Conservation (phyloP, 1,139 yeast genomes). For the Fermentozyma sake region DNA sequence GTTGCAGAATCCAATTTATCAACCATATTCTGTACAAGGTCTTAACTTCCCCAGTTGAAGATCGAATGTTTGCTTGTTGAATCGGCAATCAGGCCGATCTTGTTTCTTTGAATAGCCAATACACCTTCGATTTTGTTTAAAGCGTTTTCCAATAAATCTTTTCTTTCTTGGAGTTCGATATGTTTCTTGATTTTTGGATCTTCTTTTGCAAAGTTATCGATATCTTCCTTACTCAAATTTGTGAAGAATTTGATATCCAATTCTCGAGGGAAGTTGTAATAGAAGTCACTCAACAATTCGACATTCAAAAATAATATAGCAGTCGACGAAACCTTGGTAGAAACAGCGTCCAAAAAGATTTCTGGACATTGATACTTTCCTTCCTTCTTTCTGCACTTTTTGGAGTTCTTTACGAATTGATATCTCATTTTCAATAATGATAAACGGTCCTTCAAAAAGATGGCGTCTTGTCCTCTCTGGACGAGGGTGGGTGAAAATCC, state of each 20-base stretch:
- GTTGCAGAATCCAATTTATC: too few species aligned
- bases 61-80: conserved; percentile 8
- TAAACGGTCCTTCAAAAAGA: conserved; percentile 76
- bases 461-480: conserved; percentile 75
- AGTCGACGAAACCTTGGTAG: conserved; percentile 86
- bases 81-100: conserved; percentile 8
- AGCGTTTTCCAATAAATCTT: conserved; percentile 82
- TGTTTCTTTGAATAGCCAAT: conserved; percentile 61
- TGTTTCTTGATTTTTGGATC: conserved; percentile 89
- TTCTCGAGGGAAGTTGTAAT: conserved; percentile 93
- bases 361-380: conserved; percentile 94
- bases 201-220: conserved; percentile 88
- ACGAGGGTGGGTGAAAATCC: conserved; percentile 74
- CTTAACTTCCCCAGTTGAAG: conserved; percentile 11
- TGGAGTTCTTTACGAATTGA: conserved; percentile 67
- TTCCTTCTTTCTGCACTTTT: conserved; percentile 67
- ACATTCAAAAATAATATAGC: conserved; percentile 92
- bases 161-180: conserved; percentile 88
- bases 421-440: conserved; percentile 70
- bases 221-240: conserved; percentile 64
- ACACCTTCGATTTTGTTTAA: conserved; percentile 83
- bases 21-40: not conserved
- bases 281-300: conserved; percentile 88
- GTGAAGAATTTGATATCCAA: conserved; percentile 71
- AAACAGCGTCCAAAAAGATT: conserved; percentile 85